phyloP scores from a whole-genome alignment of 2,329 filamentous ascomycete genomes.

The Penicillium verrucosum region DNA sequence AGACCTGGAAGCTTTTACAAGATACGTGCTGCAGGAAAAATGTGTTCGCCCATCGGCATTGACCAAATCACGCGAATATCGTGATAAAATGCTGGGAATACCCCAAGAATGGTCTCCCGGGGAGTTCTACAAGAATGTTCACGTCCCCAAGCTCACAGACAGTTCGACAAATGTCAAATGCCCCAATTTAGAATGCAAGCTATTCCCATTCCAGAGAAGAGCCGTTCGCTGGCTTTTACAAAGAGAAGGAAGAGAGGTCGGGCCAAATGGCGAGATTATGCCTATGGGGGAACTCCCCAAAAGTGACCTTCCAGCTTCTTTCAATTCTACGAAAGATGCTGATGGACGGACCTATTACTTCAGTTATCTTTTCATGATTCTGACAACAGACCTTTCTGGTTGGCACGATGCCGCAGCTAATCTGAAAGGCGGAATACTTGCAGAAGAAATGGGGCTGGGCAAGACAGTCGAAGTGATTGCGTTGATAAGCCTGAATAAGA shows the following conservation, averaged over 20 bases:
- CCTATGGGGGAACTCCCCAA: conserved; percentile 9
- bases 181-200: conserved; percentile 34
- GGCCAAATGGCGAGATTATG: conserved; percentile 31
- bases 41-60: conserved; percentile 2
- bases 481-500: conserved; percentile 43
- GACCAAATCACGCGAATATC: not conserved
- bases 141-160: conserved; percentile 40
- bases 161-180: conserved; percentile 37
- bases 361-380: conserved; percentile 43
- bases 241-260: conserved; percentile 41
- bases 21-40: conserved; percentile 29
- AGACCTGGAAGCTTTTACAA: conserved; percentile 24
- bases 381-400: conserved; percentile 35
- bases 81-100: conserved; percentile 13
- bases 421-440: conserved; percentile 46
- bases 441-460: conserved; percentile 52
- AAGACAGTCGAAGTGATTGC: conserved; percentile 51
- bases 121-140: conserved; percentile 49
- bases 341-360: conserved; percentile 40
- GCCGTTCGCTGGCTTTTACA: conserved; percentile 47
- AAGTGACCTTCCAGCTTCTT: conserved; percentile 37
- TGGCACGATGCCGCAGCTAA: conserved; percentile 32
- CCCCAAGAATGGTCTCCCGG: conserved; percentile 31
- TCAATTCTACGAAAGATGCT: conserved; percentile 36
- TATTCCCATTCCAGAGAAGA: conserved; percentile 51